phyloP scores from a whole-genome alignment of 1,284 basidiomycete species.

The Ganoderma multipileum region DNA sequence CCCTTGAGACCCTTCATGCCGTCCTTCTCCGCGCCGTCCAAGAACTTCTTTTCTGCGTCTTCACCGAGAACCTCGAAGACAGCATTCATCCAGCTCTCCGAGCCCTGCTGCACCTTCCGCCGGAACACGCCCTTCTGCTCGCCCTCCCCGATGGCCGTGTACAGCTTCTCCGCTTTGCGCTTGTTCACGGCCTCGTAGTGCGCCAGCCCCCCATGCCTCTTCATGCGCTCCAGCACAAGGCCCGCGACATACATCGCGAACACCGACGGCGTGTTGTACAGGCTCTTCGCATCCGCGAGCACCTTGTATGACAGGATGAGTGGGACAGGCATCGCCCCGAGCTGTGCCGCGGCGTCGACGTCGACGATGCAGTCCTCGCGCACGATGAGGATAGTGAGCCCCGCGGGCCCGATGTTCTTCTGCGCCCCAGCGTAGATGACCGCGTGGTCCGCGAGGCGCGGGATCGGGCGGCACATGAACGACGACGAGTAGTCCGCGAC shows the following conservation, averaged over 20 bases:
- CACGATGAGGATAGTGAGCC: constrained; percentile 93
- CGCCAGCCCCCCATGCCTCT: constrained; percentile 72
- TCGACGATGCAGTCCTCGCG: constrained; percentile 92
- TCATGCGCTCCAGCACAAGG: constrained; percentile 82
- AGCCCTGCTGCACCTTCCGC: constrained; percentile 72
- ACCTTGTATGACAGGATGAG: constrained; percentile 88
- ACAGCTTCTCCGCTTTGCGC: constrained; percentile 79
- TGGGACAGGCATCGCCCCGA: constrained; percentile 82
- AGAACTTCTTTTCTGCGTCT: constrained; percentile 74
- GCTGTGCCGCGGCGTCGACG: constrained; percentile 78
- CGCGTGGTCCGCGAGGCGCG: constrained; percentile 86
- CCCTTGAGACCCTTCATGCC: constrained; percentile 91
- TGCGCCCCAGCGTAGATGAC: constrained; percentile 99
- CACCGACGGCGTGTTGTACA: constrained; percentile 97
- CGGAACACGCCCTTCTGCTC: constrained; percentile 73
- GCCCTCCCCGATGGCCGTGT: constrained; percentile 74
- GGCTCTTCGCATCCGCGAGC: constrained; percentile 78
- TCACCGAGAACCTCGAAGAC: constrained; percentile 81
- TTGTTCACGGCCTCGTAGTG: constrained; percentile 75
- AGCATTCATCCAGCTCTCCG: constrained; percentile 93
- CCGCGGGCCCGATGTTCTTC: constrained; percentile 97
- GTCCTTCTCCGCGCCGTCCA: constrained; percentile 77
- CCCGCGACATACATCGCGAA: constrained; percentile 93
- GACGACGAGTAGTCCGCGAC: constrained; percentile 97
- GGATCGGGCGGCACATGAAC: constrained; percentile 96